A percentile compares a stretch with the other conserved stretches of the same genome.
These are phyloP conservation scores for Chara braunii DNA, from an alignment of 139 green algal species.

Conservation along the genomic window DNA sequence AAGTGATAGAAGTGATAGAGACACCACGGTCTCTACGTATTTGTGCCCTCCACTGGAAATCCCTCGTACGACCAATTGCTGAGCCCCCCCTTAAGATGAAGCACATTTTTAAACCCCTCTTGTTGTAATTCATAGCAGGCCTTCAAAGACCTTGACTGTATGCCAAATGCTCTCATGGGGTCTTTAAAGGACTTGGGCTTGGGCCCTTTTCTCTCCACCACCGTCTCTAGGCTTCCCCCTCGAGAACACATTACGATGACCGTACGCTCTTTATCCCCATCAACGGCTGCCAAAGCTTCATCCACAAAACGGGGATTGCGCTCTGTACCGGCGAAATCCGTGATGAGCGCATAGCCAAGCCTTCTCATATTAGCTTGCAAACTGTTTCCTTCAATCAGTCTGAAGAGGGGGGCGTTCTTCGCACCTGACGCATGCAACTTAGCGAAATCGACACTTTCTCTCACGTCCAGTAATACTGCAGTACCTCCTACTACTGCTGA, in stretches of 20 bases:
- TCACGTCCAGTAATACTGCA: conserved; percentile 8
- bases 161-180: conserved; percentile 18
- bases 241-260: conserved; percentile 31
- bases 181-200: conserved; percentile 31
- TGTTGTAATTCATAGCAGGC: conserved; percentile 39
- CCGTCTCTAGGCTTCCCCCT: conserved; percentile 27
- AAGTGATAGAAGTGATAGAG: too few relatives aligned
- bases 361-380: conserved; percentile 10
- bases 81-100: conserved; percentile 37
- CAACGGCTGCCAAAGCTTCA: conserved; percentile 11
- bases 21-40: not conserved
- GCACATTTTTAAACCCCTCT: conserved; percentile 38
- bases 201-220: conserved; percentile 18
- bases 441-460: not conserved
- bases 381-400: not conserved
- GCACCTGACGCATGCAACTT: not conserved
- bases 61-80: conserved; percentile 31
- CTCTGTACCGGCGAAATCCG: conserved; percentile 33
- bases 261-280: conserved; percentile 12
- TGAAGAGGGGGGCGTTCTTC: not conserved
- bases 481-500: too few relatives aligned
- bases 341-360: conserved; percentile 22
- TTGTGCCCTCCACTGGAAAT: conserved; percentile 6
- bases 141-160: conserved; percentile 34
- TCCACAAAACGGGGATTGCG: conserved; percentile 22